Evolutionary conservation across 1,139 yeast species (phyloP), one percentile per base, ranked within the genome.

Genomic region (Entelexis sorbosivorans): DNA sequence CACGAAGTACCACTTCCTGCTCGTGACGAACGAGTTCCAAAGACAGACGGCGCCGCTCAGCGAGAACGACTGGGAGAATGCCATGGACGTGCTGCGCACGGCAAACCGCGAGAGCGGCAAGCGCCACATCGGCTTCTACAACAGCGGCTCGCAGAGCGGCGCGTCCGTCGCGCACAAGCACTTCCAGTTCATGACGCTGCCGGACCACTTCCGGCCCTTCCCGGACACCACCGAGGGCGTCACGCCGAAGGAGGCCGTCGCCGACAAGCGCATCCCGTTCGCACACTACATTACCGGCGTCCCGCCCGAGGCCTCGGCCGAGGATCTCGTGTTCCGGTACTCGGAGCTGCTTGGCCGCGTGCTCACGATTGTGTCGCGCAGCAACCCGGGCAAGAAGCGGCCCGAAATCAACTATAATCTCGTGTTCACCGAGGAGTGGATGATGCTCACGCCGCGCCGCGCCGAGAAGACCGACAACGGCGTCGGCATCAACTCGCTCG

Each of bases 111-210:
- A 64, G 28, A 62, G 68, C 24, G 66, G 65, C 10, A 63, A 63
- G 38, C 71, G 74, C 56, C 76, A 75, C 74, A 73, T 89, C 66
- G 91, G 87, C 0, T 89, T 91, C 66, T 91, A 78, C 73, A 91
- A 91, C 65, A 81, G 88, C 63, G 97, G 97, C 5, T 78, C 79
- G 26, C 74, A 79, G 60, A 81, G 94, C 58, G 98, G 97, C 1
- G 95, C 96, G 9, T 86, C 96, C 0, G 93, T 88, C 61, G 82
- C 87, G 47, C 98, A 91, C 68, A 86, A 86, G 62, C 98, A 91
- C 68, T 67, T 89, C 55, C 98, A 91, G 66, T 81, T 89, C 65
- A 71, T 91, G 74, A 74, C 79, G 34, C 69, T 85, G 43, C 94
- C 96, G 2, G 65, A 67, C 11, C 67, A 73, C 34, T 81, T 79